These are phyloP conservation scores for Alternaria triticina DNA, from an alignment of 2,329 filamentous ascomycete genomes.

Conservation along the genomic window DNA sequence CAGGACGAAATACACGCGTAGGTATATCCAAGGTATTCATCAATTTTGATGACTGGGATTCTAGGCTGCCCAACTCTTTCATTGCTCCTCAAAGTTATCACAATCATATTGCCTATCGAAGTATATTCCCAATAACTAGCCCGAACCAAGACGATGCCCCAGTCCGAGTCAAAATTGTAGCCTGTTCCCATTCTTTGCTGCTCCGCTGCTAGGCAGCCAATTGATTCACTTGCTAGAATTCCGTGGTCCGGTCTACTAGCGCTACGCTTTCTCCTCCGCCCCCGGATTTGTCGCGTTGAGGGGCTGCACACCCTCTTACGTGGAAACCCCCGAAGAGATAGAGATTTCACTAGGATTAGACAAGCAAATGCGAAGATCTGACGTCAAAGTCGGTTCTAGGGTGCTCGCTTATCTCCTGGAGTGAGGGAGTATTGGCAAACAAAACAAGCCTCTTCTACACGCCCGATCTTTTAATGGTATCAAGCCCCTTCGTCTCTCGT, in stretches of 20 bases:
- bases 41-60: too few species aligned
- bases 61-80: not conserved
- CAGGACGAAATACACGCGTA: not conserved
- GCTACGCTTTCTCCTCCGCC: not conserved
- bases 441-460: not conserved
- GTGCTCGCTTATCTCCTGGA: not conserved
- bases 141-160: not conserved
- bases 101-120: not conserved
- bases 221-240: not conserved
- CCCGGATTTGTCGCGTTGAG: not conserved
- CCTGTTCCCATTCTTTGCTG: not conserved
- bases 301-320: not conserved
- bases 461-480: not conserved
- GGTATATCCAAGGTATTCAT: too few species aligned
- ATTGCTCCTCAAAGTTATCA: not conserved
- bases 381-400: not conserved
- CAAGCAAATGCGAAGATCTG: not conserved
- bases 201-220: not conserved
- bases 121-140: not conserved
- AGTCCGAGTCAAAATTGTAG: not conserved
- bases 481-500: not conserved
- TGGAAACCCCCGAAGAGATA: not conserved
- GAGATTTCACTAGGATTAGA: not conserved
- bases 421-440: not conserved
- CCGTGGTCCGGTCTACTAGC: not conserved